Base-by-base conservation (phyloP, 768 basidiomycete species). In the Boletus rubescentipes region DNA sequence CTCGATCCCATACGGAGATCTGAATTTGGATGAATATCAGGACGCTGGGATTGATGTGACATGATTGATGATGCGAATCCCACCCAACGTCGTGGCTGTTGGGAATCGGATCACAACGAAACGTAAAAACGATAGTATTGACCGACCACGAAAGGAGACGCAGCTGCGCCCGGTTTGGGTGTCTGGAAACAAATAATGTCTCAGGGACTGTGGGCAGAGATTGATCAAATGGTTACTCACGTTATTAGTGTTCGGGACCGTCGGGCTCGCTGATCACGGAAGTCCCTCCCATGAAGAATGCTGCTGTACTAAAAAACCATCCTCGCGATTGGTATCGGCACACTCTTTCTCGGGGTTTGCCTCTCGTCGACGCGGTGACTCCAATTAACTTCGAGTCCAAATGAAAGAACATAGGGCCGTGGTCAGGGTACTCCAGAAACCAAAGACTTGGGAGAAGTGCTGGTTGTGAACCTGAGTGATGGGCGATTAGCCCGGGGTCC, bases 1-100 rank as follows among this genome's bases (percentile, higher is more conserved):
- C 81, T 74, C 36, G 77, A 76, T 36, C 71, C 72, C 9, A 79
- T 79, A 61, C 79, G 85, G 43, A 86, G 69, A 67, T 87, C 87
- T 15, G 80, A 82, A 66, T 86, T 86, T 18, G 84, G 62, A 86
- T 83, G 64, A 83, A 86, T 38, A 73, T 63, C 66, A 79, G 65
- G 47, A 78, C 67, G 61, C 75, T 68, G 51, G 66, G 63, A 55
- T 73, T 72, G 61, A 72, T 69, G 36, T 37, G 54, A 71, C 72
- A 56, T 71, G 71, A 32, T 77, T 75, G 8, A 82, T 72, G 36
- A 69, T 72, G 53, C 73, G 78, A 70, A 83, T 78, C 36, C 77
- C 77, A 9, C 78, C 75, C 34, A 67, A 62, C 48, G 59, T 54
- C 50, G 74, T 74, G 50, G 78, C 78, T 58, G 42, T 45, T 58